Percentiles rank a stretch among this genome's conserved stretches.
Evolutionary conservation across 495 filamentous ascomycete genomes (phyloP).

Genomic region (Penicillium nucicola): DNA sequence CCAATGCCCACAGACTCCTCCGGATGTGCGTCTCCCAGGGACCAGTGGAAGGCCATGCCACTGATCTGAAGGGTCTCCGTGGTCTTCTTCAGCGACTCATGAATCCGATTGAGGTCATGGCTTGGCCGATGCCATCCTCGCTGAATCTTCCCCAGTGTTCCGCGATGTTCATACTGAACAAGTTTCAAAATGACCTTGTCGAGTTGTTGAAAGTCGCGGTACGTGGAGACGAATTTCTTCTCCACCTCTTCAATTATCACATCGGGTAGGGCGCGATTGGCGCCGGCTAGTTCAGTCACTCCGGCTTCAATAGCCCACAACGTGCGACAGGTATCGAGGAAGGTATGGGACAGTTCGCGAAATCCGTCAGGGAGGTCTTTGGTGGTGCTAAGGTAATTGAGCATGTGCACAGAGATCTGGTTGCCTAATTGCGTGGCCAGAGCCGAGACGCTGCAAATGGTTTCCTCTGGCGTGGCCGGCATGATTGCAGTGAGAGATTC

Average conservation of each 20-base stretch:
- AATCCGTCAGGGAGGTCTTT: constrained; percentile 43
- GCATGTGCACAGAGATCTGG: constrained; percentile 51
- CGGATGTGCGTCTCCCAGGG: constrained; percentile 14
- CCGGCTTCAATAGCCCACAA: constrained; percentile 52
- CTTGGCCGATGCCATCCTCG: constrained; percentile 43
- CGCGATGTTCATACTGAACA: constrained; percentile 45
- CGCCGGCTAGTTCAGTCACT: constrained; percentile 34
- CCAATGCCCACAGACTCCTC: constrained; percentile 24
- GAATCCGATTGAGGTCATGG: constrained; percentile 20
- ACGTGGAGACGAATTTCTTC: constrained; percentile 43
- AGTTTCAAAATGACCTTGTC: constrained; percentile 48
- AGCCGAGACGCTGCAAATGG: constrained; percentile 20
- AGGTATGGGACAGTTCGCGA: constrained; percentile 46
- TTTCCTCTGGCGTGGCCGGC: constrained; percentile 9
- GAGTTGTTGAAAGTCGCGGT: constrained; percentile 46
- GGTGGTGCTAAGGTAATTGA: constrained; percentile 51
- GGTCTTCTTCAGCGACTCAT: constrained; percentile 19
- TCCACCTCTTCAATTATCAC: constrained; percentile 49
- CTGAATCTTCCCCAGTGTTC: constrained; percentile 44
- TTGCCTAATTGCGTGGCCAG: constrained; percentile 37
- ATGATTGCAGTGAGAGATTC: no score
- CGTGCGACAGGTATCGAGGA: constrained; percentile 49
- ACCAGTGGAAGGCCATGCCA: constrained; percentile 25
- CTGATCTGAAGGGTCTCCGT: constrained; percentile 23
- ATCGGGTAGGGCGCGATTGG: constrained; percentile 37